phyloP scores from a whole-genome alignment of 345 rosid genomes.

The Sapria himalayana region DNA sequence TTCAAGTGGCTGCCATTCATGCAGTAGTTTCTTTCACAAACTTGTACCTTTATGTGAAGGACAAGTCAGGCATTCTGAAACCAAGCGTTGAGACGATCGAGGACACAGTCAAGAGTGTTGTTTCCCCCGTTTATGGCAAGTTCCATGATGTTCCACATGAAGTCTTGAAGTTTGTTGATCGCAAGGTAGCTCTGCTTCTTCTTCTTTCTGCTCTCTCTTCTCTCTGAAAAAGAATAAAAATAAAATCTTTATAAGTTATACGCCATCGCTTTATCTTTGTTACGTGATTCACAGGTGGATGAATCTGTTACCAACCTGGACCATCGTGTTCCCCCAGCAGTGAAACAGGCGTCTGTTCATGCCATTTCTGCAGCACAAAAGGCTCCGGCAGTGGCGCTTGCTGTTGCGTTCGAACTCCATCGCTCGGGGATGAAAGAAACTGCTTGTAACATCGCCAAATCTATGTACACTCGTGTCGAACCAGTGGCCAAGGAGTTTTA shows the following conservation, averaged over 20 bases:
- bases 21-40: constrained; percentile 29
- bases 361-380: constrained; percentile 50
- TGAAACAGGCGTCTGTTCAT: constrained; percentile 56
- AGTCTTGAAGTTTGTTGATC: constrained; percentile 55
- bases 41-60: constrained; percentile 55
- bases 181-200: constrained; percentile 25
- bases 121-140: constrained; percentile 51
- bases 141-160: constrained; percentile 46
- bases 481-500: constrained; percentile 58
- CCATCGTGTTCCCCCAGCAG: constrained; percentile 37
- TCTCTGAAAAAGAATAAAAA: too few species aligned
- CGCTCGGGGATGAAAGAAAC: constrained; percentile 44
- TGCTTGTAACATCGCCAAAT: constrained; percentile 51
- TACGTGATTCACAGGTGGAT: constrained; percentile 52
- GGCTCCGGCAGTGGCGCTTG: constrained; percentile 46
- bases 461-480: constrained; percentile 33
- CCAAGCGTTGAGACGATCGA: constrained; percentile 69
- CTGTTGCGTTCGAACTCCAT: constrained; percentile 45
- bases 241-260: too few species aligned
- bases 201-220: background rate
- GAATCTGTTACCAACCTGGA: constrained; percentile 46
- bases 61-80: constrained; percentile 60
- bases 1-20: constrained; percentile 52
- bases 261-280: too few species aligned
- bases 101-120: constrained; percentile 57